Base-by-base conservation (phyloP, 371 early-diverging fungal genomes). In the Entomophthora muscae region DNA sequence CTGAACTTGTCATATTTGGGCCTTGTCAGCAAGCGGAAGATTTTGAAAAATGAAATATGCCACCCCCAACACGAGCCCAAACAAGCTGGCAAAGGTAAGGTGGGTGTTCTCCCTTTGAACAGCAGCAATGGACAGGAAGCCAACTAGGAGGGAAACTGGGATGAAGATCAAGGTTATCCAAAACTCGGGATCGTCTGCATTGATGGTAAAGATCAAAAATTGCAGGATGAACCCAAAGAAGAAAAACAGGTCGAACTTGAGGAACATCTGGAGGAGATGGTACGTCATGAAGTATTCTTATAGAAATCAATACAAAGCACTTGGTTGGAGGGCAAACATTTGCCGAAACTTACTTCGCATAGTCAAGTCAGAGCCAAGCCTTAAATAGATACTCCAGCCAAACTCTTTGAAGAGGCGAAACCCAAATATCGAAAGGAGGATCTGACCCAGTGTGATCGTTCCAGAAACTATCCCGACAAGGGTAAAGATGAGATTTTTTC, bases 371-470 rank as follows among this genome's bases (percentile, higher is more conserved):
- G 95, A 92, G 1, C 95, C 95, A 68, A 94, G 90, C 73, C 86
- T 83, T 73, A 92, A 92, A 74, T 90, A 94, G 32, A 94, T 88
- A 69, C 83, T 86, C 93, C 93, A 94, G 52, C 93, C 92, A 77
- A 90, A 94, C 71, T 90, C 87, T 57, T 82, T 79, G 70, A 89
- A 92, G 32, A 91, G 74, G 24, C 64, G 66, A 61, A 68, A 71
- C 7, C 66, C 70, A n/a, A 72, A 55, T 66, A 66, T 69, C 17
- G 63, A 62, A 13, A 69, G 51, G 1, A 67, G 42, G 22, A 61
- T 60, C 53, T 72, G 70, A 54, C 55, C 21, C 21, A 54, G 7
- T 22, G 27, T 54, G 7, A 54, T 54, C 22, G 55, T 42, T 17
- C 42, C 55, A 54, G 55, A 54, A 0, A 63, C 64, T 53, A 72